Conservation (phyloP, 495 filamentous ascomycete genomes). For the Aspergillus bridgeri region DNA sequence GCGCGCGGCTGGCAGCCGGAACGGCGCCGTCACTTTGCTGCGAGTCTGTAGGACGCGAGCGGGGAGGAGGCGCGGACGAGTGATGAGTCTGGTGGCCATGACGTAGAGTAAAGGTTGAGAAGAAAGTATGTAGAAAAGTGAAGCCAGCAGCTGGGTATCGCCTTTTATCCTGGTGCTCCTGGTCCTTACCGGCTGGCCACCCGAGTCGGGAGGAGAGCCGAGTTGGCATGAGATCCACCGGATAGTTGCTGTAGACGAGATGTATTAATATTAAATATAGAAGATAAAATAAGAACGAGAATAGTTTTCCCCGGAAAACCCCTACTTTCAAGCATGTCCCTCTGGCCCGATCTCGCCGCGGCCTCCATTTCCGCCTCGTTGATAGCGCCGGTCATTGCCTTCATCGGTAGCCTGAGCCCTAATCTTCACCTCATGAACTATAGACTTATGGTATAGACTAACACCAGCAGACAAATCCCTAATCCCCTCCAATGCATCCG, state of each 20-base stretch:
- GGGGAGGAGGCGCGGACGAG: constrained; percentile 11
- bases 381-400: constrained; percentile 28
- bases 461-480: background rate
- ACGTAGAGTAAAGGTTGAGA: background rate
- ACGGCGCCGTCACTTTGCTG: constrained; percentile 29
- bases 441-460: background rate
- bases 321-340: background rate
- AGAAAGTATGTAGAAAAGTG: background rate
- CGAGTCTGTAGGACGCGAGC: constrained; percentile 20
- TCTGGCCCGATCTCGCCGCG: constrained; percentile 10
- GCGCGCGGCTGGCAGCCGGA: constrained; percentile 33
- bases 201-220: constrained; percentile 3
- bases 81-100: background rate
- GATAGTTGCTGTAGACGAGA: background rate
- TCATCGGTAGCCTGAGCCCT: constrained; percentile 34
- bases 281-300: background rate
- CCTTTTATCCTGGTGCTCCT: too few relatives aligned
- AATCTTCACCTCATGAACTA: background rate
- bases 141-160: background rate
- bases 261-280: background rate
- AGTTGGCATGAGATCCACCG: too few relatives aligned
- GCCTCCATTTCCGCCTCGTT: constrained; percentile 30
- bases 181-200: too few relatives aligned
- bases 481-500: constrained; percentile 27
- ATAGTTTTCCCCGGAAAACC: background rate